These are phyloP conservation scores for Cudoniella acicularis DNA, from an alignment of 495 filamentous ascomycete species.

Conservation along the genomic window DNA sequence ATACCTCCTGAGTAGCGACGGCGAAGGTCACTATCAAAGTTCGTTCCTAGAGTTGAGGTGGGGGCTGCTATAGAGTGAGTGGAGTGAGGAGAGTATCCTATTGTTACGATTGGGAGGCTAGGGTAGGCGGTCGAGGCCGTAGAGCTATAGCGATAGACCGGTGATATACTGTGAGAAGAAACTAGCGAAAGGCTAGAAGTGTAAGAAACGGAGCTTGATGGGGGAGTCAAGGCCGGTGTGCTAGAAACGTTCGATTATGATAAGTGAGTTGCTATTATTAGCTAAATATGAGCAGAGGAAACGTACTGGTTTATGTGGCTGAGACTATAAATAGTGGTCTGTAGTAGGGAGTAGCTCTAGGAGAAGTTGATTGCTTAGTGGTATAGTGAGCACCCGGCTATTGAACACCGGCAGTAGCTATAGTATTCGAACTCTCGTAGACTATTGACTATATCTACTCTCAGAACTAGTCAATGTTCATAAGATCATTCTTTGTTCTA, in stretches of 20 bases:
- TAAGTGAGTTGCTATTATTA: slow-evolving; percentile 53
- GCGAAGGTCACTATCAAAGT: slow-evolving; percentile 75
- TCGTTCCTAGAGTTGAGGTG: slow-evolving; percentile 73
- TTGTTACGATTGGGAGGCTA: slow-evolving; percentile 69
- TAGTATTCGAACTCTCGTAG: slow-evolving; percentile 81
- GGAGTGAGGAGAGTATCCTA: slow-evolving; percentile 60
- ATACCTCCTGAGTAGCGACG: slow-evolving; percentile 85
- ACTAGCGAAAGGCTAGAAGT: slow-evolving; percentile 83
- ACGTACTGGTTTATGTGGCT: slow-evolving; percentile 46
- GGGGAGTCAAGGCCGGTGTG: slow-evolving; percentile 85
- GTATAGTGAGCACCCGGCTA: slow-evolving; percentile 65
- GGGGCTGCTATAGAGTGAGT: no score
- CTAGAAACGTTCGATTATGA: slow-evolving; percentile 50
- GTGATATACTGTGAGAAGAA: slow-evolving; percentile 58
- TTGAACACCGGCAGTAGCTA: slow-evolving; percentile 71
- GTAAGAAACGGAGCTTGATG: slow-evolving; percentile 82
- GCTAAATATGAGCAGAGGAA: slow-evolving; percentile 53
- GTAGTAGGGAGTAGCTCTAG: slow-evolving; percentile 68
- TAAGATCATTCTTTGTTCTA: slow-evolving; percentile 86
- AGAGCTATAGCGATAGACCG: slow-evolving; percentile 57
- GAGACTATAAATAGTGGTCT: slow-evolving; percentile 44
- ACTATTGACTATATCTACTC: slow-evolving; percentile 93
- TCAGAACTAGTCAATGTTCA: slow-evolving; percentile 87
- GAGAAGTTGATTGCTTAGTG: slow-evolving; percentile 56
- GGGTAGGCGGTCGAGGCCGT: slow-evolving; percentile 71